A percentile compares a stretch with the other conserved stretches of the same genome.
These are phyloP conservation scores for Pythium utonaiense DNA, from an alignment of 352 stramenopile species.

Conservation along the genomic window DNA sequence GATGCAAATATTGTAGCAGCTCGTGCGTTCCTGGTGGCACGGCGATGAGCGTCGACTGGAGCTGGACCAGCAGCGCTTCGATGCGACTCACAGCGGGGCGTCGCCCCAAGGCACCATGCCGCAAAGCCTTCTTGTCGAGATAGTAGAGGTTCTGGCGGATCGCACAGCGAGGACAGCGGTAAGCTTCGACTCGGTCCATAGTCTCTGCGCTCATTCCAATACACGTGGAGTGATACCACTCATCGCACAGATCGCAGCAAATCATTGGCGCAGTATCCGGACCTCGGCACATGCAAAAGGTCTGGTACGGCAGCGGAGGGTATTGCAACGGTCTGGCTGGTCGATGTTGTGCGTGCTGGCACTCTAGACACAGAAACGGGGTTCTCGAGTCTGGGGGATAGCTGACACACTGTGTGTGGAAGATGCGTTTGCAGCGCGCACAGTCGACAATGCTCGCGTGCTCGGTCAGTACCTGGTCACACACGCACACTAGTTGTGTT, in stretches of 20 bases:
- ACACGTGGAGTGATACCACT: constrained; percentile 80
- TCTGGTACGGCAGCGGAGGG: constrained; percentile 14
- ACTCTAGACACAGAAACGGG: constrained; percentile 27
- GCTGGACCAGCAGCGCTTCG: constrained; percentile 49
- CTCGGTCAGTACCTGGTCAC: constrained; percentile 60
- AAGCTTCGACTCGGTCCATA: constrained; percentile 66
- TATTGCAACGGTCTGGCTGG: constrained; percentile 6
- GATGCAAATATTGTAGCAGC: constrained; percentile 49
- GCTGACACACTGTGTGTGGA: constrained; percentile 58
- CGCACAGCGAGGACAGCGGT: constrained; percentile 64
- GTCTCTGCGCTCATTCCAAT: constrained; percentile 55
- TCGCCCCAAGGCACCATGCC: constrained; percentile 38
- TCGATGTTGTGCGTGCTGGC: constrained; percentile 8
- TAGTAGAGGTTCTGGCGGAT: constrained; percentile 69
- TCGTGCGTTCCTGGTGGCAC: constrained; percentile 46
- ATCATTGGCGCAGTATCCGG: constrained; percentile 75
- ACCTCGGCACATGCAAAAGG: constrained; percentile 75
- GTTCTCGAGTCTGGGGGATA: not conserved
- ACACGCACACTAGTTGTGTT: constrained; percentile 59
- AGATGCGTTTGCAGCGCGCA: constrained; percentile 42
- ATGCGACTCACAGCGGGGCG: constrained; percentile 50
- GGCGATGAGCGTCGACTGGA: constrained; percentile 52
- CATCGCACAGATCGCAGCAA: constrained; percentile 85
- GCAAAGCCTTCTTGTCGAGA: constrained; percentile 53
- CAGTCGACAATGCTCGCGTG: constrained; percentile 49